Evolutionary conservation across 2,329 filamentous ascomycete genomes (phyloP), one percentile per base, ranked within the genome.

Genomic region (Ceratocystis papillata): DNA sequence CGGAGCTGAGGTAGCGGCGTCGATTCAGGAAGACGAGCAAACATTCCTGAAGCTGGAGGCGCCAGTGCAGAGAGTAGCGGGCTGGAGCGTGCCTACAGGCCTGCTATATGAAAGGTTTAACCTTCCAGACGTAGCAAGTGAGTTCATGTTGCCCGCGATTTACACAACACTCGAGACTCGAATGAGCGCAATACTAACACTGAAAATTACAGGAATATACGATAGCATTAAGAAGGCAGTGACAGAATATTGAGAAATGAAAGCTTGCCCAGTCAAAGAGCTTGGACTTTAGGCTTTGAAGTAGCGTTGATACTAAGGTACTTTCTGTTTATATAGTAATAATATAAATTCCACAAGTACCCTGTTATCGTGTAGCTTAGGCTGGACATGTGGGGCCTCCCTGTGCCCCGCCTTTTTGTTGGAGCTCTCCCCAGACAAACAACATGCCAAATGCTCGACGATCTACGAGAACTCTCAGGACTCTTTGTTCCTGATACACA

Each of bases 51-150:
- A 87, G 2, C 77, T 96, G 33, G 91, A 96, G 72, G 91, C 92
- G 4, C 92, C 92, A 0, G 89, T 96, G 6, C 83, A 86, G 70
- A 83, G 92, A 62, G 87, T 96, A 4, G 89, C 89, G 2, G 91
- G 92, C n/a, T 96, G 89, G 89, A 90, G 87, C 73, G 91, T 89
- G 64, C 92, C 93, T 74, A 87, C 86, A 41, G 88, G 90, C 0
- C 75, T 96, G 72, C 74, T 87, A 45, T 96, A 84, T 75, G 92
- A 96, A 75, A 84, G 81, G 73, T 89, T 90, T 69, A 86, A 91
- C 73, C 79, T 95, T 65, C 92, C 92, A 0, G 92, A 96, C 76
- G 87, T 96, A 71, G 84, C 89, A 15, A 86, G 91, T 95, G 78
- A 85, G 90, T 87, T 53, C 17, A 25, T 20, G 5, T 6, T 15